Conservation (phyloP, 352 stramenopile genomes). For the Globisporangium heterothallicum region DNA sequence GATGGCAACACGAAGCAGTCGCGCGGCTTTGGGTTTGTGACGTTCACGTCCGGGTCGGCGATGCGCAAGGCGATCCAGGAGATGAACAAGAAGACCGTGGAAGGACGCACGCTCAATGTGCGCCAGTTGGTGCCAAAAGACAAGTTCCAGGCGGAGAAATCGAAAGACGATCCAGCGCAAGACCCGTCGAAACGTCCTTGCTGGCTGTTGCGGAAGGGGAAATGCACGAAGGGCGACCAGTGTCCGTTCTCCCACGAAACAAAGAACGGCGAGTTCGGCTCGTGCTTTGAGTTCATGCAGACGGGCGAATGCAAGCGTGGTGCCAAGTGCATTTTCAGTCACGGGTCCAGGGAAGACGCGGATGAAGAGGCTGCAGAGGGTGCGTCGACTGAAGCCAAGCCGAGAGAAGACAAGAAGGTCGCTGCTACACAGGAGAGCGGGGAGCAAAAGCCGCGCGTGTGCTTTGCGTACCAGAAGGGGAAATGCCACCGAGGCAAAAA, state of each 20-base stretch:
- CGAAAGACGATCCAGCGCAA: constrained; percentile 22
- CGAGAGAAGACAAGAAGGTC: constrained; percentile 5
- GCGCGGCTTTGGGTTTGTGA: constrained; percentile 80
- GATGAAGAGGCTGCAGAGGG: constrained; percentile 7
- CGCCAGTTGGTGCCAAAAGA: constrained; percentile 70
- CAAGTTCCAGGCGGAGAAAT: constrained; percentile 48
- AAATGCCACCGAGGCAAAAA: constrained; percentile 68
- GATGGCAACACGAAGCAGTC: constrained; percentile 55
- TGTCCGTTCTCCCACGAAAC: constrained; percentile 76
- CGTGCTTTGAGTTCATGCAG: constrained; percentile 78
- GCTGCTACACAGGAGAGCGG: neutral
- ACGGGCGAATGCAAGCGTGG: constrained; percentile 63
- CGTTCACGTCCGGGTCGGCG: constrained; percentile 60
- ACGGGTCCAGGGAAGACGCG: constrained; percentile 13
- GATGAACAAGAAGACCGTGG: constrained; percentile 70
- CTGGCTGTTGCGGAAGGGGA: constrained; percentile 74
- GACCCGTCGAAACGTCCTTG: constrained; percentile 48
- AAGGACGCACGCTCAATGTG: constrained; percentile 72
- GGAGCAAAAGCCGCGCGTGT: constrained; percentile 44
- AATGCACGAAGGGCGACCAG: constrained; percentile 61
- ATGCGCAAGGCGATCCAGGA: constrained; percentile 70
- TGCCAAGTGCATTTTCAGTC: constrained; percentile 68
- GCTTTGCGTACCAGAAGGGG: constrained; percentile 73
- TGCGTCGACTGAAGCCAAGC: constrained; percentile 2
- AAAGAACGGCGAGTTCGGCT: constrained; percentile 66